A percentile compares a stretch with the other conserved stretches of the same genome.
Evolutionary conservation across 2,329 filamentous ascomycete species (phyloP).

Genomic region (Parafenestella ontariensis): DNA sequence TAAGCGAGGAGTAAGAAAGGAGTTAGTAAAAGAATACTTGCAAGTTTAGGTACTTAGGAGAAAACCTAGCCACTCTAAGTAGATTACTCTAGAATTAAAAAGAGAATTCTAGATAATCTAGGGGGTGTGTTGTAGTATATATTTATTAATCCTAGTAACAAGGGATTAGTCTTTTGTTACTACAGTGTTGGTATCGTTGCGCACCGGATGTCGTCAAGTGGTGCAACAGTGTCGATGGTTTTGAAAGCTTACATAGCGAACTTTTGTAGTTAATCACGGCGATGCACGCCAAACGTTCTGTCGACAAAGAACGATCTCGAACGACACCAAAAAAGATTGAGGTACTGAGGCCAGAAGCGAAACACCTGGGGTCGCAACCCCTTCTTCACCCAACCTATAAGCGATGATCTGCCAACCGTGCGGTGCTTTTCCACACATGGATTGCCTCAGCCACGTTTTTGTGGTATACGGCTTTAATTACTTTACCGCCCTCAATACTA

Average conservation of each 20-base stretch:
- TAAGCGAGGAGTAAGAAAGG: too few relatives aligned
- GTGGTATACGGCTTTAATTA: neutral
- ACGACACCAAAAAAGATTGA: neutral
- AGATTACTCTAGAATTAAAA: too few relatives aligned
- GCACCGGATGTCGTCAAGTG: neutral
- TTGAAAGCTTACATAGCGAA: neutral
- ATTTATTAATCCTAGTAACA: too few relatives aligned
- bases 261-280: neutral
- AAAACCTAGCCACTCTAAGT: too few relatives aligned
- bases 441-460: constrained; percentile 24
- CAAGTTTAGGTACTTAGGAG: too few relatives aligned
- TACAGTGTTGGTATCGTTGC: too few relatives aligned
- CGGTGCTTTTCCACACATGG: constrained; percentile 17
- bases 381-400: constrained; percentile 1
- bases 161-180: too few relatives aligned
- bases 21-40: too few relatives aligned
- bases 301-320: too few relatives aligned
- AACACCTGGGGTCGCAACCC: constrained; percentile 6
- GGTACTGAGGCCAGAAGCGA: neutral
- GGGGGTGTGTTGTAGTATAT: too few relatives aligned
- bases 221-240: neutral
- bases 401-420: constrained; percentile 7
- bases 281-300: neutral
- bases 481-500: neutral
- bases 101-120: too few relatives aligned